phyloP scores from a whole-genome alignment of 2,329 filamentous ascomycete genomes.

The Aureobasidium zeae region DNA sequence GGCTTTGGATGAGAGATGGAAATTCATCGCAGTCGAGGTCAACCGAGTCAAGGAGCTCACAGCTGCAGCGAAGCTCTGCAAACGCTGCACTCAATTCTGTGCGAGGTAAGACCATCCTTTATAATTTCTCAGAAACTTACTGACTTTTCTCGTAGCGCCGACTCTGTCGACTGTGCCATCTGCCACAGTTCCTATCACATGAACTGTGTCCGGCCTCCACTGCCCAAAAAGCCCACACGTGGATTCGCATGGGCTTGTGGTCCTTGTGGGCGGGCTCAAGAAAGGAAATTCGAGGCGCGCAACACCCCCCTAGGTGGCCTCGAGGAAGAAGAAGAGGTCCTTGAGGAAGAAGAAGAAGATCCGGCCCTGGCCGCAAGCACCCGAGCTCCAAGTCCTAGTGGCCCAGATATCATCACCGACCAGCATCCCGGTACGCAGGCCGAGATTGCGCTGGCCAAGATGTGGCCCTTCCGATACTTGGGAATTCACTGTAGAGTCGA shows the following conservation, averaged over 20 bases:
- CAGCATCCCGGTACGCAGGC: conserved; percentile 63
- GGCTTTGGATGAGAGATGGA: conserved; percentile 92
- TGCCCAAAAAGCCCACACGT: conserved; percentile 91
- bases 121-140: conserved; percentile 19
- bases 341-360: conserved; percentile 55
- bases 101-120: conserved; percentile 59
- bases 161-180: conserved; percentile 94
- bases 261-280: conserved; percentile 90
- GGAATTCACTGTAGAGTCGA: conserved; percentile 93
- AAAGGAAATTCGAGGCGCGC: conserved; percentile 81
- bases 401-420: conserved; percentile 44
- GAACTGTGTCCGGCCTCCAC: conserved; percentile 86
- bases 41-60: conserved; percentile 91
- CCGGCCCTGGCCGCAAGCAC: conserved; percentile 50
- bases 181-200: conserved; percentile 96
- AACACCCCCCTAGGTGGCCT: conserved; percentile 60
- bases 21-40: conserved; percentile 88
- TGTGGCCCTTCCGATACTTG: conserved; percentile 94
- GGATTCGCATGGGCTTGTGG: conserved; percentile 98
- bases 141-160: conserved; percentile 49
- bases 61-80: conserved; percentile 91
- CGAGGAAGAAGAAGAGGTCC: conserved; percentile 57
- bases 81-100: conserved; percentile 82
- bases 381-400: conserved; percentile 42
- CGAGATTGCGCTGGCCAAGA: conserved; percentile 82